Evolutionary conservation across 148 eudicot genomes (phyloP), one percentile per base, ranked within the genome.

Genomic region (Rhododendron kiyosumense): DNA sequence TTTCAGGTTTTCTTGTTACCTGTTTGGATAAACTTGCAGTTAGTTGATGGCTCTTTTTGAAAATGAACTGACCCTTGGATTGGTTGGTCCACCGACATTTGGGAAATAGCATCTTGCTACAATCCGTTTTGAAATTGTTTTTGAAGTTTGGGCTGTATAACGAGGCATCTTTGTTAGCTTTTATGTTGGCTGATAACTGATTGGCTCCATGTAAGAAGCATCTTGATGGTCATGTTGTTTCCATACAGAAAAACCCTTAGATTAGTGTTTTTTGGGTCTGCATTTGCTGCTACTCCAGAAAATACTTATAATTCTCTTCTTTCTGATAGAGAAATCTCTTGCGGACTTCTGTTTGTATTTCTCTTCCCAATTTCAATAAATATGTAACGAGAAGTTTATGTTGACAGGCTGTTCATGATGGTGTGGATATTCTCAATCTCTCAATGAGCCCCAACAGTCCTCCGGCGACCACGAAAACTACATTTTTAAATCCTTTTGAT

Each of bases 381-480:
- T 61, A 28, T 46, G 10, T 82, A 12, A 81, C 54, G 3, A 22
- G 3, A 83, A 32, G n/a, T 41, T 46, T 51, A 15, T 88, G 22
- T 87, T 90, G 51, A 90, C 93, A 97, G 99, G 98, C 99, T 78
- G 99, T 95, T 88, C 96, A 93, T 83, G 98, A 97, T 88, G 98
- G 99, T 79, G 99, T 97, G 81, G 99, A 97, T 89, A 95, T 95
- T 87, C 89, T 97, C 79, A 97, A 95, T 86, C 99, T 97, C 85
- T 97, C 98, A 57, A 96, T 97, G 78, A 98, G 99, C 49, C 98
- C 98, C 67, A 94, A 95, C 87, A 94, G 98, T 90, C 98, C 98
- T 43, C 99, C 99, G 41, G 93, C 99, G 76, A 90, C 93, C 87
- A 94, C 98, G 78, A 95, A 93, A 89, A 92, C 95, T 54, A 93